A percentile compares a stretch with the other conserved stretches of the same genome.
Evolutionary conservation across 768 basidiomycete genomes (phyloP).

Genomic region (Boletus patriciae): DNA sequence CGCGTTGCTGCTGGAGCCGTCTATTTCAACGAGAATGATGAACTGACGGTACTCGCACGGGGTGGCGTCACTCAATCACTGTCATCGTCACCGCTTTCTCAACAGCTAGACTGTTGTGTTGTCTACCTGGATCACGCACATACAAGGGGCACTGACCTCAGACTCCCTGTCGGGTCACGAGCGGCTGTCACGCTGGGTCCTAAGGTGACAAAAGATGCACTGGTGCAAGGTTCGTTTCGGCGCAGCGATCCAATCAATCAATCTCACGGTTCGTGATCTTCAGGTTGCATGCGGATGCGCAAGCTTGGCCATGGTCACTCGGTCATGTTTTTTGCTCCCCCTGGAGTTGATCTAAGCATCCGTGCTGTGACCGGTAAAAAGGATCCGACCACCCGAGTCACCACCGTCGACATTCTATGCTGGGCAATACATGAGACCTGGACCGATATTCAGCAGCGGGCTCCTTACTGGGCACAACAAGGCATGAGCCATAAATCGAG

Average conservation of each 20-base stretch:
- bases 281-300: slow-evolving; percentile 55
- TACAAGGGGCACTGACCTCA: slow-evolving; percentile 40
- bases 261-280: background rate
- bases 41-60: slow-evolving; percentile 26
- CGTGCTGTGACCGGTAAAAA: slow-evolving; percentile 23
- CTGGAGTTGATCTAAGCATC: slow-evolving; percentile 39
- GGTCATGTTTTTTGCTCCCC: slow-evolving; percentile 45
- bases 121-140: slow-evolving; percentile 40
- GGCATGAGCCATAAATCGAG: slow-evolving; percentile 14
- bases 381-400: too few relatives aligned
- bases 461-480: slow-evolving; percentile 20
- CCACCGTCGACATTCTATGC: too few relatives aligned
- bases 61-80: slow-evolving; percentile 22
- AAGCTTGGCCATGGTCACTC: slow-evolving; percentile 47
- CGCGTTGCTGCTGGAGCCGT: slow-evolving; percentile 18
- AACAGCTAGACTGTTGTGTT: slow-evolving; percentile 31
- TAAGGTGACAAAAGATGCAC: slow-evolving; percentile 36
- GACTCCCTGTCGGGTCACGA: slow-evolving; percentile 28
- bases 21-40: slow-evolving; percentile 30
- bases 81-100: slow-evolving; percentile 27
- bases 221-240: slow-evolving; percentile 33
- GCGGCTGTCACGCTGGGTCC: slow-evolving; percentile 39
- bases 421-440: too few relatives aligned
- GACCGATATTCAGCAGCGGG: too few relatives aligned
- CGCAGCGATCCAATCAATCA: background rate